These are phyloP conservation scores for Chaetoscypha palmicola DNA, from an alignment of 2,329 filamentous ascomycete genomes.

Conservation along the genomic window DNA sequence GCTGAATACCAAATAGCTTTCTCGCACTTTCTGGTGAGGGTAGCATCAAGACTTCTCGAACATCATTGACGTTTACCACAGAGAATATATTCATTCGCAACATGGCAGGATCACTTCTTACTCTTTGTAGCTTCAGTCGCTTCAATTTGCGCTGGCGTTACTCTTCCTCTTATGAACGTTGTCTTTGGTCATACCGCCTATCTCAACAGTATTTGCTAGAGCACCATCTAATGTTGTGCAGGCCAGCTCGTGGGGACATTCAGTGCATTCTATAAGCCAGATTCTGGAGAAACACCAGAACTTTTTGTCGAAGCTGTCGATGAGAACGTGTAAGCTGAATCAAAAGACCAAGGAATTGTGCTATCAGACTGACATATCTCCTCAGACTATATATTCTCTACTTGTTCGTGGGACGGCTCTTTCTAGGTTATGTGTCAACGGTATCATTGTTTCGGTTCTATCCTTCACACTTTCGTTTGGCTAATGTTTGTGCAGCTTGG, in stretches of 20 bases:
- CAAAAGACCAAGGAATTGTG: too few species aligned
- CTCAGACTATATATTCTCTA: slow-evolving; percentile 49
- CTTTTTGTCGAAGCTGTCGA: slow-evolving; percentile 45
- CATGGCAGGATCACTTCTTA: slow-evolving; percentile 11
- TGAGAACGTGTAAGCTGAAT: slow-evolving; percentile 27
- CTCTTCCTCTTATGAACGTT: slow-evolving; percentile 51
- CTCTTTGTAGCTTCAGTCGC: slow-evolving; percentile 36
- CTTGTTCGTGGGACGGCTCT: slow-evolving; percentile 48
- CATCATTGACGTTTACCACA: slow-evolving; percentile 3
- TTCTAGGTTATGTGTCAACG: slow-evolving; percentile 47
- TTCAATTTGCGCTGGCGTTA: slow-evolving; percentile 46
- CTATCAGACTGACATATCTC: not conserved
- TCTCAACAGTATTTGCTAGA: not conserved
- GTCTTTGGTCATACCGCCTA: slow-evolving; percentile 46
- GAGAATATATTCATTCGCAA: slow-evolving; percentile 22
- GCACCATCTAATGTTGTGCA: not conserved
- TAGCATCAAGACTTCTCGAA: not conserved
- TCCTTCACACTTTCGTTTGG: not conserved
- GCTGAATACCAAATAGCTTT: slow-evolving; percentile 9
- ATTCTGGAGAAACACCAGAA: slow-evolving; percentile 34
- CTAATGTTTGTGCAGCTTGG: slow-evolving; percentile 23
- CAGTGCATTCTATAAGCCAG: slow-evolving; percentile 45
- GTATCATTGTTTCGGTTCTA: slow-evolving; percentile 31
- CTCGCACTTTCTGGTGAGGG: slow-evolving; percentile 12
- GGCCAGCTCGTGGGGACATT: slow-evolving; percentile 33